These are phyloP conservation scores for Entelexis paramagnoliae DNA, from an alignment of 1,139 yeast species.

Conservation along the genomic window DNA sequence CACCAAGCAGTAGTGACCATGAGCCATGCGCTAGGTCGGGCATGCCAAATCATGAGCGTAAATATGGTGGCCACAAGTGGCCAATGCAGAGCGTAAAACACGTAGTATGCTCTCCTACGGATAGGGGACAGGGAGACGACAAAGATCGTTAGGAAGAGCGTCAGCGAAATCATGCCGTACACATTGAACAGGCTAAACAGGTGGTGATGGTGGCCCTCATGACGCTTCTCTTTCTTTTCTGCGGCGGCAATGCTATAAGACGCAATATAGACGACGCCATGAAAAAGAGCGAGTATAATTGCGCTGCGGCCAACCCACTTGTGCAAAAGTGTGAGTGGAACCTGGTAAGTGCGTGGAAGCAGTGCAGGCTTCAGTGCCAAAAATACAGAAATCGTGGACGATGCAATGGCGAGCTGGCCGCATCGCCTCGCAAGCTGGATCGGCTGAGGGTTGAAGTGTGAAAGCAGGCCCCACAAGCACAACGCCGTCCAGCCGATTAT, in stretches of 20 bases:
- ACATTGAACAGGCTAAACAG: constrained; percentile 36
- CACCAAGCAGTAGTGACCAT: constrained; percentile 40
- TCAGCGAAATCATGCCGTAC: constrained; percentile 49
- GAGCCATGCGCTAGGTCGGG: constrained; percentile 60
- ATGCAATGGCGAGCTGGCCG: constrained; percentile 54
- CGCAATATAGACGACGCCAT: constrained; percentile 46
- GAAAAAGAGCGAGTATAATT: constrained; percentile 43
- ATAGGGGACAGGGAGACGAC: constrained; percentile 48
- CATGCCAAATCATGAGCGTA: constrained; percentile 53
- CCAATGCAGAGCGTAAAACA: constrained; percentile 61
- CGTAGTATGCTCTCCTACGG: constrained; percentile 44
- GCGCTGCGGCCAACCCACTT: constrained; percentile 72
- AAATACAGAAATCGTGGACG: constrained; percentile 55
- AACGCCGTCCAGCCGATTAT: constrained; percentile 11
- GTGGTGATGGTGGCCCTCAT: constrained; percentile 16
- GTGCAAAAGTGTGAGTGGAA: constrained; percentile 51
- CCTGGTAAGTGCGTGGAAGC: constrained; percentile 45
- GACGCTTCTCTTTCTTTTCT: constrained; percentile 9
- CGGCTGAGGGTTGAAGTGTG: constrained; percentile 11
- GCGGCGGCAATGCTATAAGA: constrained; percentile 39
- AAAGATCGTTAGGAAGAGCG: constrained; percentile 38
- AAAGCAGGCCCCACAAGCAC: constrained; percentile 8
- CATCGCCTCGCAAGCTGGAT: constrained; percentile 30
- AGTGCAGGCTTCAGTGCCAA: constrained; percentile 55
- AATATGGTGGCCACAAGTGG: constrained; percentile 56